Conservation (phyloP, 169 alveolate genomes). For the Eimeria sp. region DNA sequence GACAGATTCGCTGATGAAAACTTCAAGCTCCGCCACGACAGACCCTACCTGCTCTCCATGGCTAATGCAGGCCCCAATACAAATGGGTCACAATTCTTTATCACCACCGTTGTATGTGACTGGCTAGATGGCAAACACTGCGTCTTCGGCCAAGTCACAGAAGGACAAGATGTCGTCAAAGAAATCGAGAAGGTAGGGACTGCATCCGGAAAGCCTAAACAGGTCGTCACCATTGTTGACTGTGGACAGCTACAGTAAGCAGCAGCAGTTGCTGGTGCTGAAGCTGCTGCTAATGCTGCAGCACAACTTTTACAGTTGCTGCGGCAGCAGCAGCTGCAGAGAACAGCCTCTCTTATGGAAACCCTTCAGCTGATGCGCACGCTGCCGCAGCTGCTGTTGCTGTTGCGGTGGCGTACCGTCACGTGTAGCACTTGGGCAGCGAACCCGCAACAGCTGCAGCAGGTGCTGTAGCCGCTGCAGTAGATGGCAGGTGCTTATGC, state of each 20-base stretch:
- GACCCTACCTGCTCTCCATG: slow-evolving; percentile 98
- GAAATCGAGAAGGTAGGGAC: slow-evolving; percentile 93
- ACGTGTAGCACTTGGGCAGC: no score
- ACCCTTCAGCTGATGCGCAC: neutral
- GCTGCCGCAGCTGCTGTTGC: neutral
- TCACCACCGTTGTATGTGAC: slow-evolving; percentile 97
- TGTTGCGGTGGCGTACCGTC: neutral
- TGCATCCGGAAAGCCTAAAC: slow-evolving; percentile 91
- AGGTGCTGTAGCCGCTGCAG: neutral
- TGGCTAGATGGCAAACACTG: slow-evolving; percentile 99
- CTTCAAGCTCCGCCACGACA: slow-evolving; percentile 96
- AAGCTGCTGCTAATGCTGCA: neutral
- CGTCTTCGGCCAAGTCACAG: slow-evolving; percentile 98
- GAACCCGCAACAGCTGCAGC: neutral
- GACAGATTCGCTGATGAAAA: slow-evolving; percentile 98
- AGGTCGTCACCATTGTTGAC: slow-evolving; percentile 94
- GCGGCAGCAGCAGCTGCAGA: neutral
- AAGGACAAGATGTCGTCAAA: slow-evolving; percentile 96
- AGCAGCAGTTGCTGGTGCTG: neutral
- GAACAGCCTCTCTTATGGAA: neutral
- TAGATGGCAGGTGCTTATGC: neutral
- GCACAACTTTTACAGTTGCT: neutral
- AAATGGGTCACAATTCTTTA: slow-evolving; percentile 98
- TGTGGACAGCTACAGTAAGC: slow-evolving; percentile 93
- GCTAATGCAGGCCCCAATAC: slow-evolving; percentile 99